A percentile compares a stretch with the other conserved stretches of the same genome.
Conservation (phyloP, 768 basidiomycete species). For the Hortiboletus campestris region DNA sequence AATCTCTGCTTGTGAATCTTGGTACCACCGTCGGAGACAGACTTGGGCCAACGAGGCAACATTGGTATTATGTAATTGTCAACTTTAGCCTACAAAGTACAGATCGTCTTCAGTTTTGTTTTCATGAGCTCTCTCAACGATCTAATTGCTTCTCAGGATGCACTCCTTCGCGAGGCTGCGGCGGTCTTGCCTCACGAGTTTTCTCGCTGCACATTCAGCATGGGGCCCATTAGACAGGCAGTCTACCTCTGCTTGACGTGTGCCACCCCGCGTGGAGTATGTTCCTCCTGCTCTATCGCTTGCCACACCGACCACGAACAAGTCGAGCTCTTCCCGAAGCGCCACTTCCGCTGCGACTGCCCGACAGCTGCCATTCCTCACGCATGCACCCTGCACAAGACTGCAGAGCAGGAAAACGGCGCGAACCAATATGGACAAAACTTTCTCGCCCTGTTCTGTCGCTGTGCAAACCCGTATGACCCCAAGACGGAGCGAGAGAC, state of each 20-base stretch:
- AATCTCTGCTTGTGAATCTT: too few species aligned
- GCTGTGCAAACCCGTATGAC: constrained; percentile 72
- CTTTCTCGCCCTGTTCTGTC: constrained; percentile 68
- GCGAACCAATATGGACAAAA: constrained; percentile 72
- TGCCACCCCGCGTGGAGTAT: constrained; percentile 63
- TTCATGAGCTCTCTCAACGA: constrained; percentile 39
- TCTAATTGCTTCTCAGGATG: constrained; percentile 27
- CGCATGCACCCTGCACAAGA: constrained; percentile 60
- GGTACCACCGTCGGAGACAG: too few species aligned
- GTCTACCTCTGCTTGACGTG: constrained; percentile 83
- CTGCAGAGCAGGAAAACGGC: constrained; percentile 51
- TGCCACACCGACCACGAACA: constrained; percentile 89
- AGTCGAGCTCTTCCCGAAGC: constrained; percentile 83
- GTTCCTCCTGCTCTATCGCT: constrained; percentile 81
- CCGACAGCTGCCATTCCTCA: constrained; percentile 64
- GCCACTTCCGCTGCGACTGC: constrained; percentile 82
- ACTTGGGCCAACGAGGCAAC: too few species aligned
- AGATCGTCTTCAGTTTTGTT: not conserved
- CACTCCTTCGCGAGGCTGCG: constrained; percentile 33
- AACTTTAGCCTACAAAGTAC: too few species aligned
- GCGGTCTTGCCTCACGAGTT: constrained; percentile 62
- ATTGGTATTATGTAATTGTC: too few species aligned
- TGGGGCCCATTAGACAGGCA: constrained; percentile 68
- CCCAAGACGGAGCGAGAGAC: constrained; percentile 72
- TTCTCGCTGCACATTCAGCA: constrained; percentile 60